Evolutionary conservation across 352 stramenopile species (phyloP), one percentile per base, ranked within the genome.

Genomic region (Paralagenidium karlingii): DNA sequence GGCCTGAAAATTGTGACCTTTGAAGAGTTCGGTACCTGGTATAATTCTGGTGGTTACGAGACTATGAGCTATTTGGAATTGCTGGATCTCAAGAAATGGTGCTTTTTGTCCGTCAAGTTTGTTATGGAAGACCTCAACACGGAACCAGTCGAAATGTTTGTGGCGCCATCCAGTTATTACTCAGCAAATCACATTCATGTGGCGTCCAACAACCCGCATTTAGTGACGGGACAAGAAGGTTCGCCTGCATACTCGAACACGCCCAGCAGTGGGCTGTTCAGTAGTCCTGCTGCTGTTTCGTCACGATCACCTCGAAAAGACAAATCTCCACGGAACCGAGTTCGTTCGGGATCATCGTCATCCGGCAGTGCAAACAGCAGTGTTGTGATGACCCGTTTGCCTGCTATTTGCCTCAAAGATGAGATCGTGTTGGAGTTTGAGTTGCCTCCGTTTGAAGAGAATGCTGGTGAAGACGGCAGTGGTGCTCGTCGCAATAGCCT

Each of bases 351-450:
- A n/a, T n/a, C n/a, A n/a, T n/a, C n/a, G n/a, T n/a, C n/a, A n/a
- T n/a, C n/a, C n/a, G n/a, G n/a, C n/a, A n/a, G n/a, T n/a, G n/a
- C n/a, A n/a, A n/a, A 50, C 15, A 71, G 57, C 25, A 82, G 66
- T 33, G 53, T 76, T 18, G 59, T n/a, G n/a, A n/a, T n/a, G n/a
- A n/a, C n/a, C n/a, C n/a, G n/a, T n/a, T 48, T 84, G 13, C 78
- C 78, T 9, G 69, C 67, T 1, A 71, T 88, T 18, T 67, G 64
- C 42, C 43, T 92, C 15, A 89, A 86, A 45, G 83, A 89, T 46
- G 75, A 89, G 28, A 69, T 89, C 16, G 67, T 89, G 24, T 54
- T 92, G 4, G 73, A 86, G 24, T 92, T 92, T 38, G 78, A 89
- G 15, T 43, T 92, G 15, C 66, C 68, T 13, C 69, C 89, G 22